A percentile compares a stretch with the other conserved stretches of the same genome.
Evolutionary conservation across 805 yeast genomes (phyloP).

Genomic region (Lipomyces starkeyi): DNA sequence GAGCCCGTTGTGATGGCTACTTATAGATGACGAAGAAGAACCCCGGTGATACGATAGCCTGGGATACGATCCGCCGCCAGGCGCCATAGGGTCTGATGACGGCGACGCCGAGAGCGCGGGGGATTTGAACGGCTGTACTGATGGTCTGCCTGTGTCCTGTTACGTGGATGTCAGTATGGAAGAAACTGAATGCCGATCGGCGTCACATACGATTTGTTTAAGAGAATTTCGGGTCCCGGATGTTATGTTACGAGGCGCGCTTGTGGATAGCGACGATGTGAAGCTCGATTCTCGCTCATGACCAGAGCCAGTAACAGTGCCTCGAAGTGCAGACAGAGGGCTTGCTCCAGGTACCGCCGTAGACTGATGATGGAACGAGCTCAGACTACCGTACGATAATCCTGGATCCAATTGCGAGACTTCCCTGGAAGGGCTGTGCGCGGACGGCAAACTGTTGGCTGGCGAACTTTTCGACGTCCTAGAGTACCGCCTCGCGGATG

Average conservation of each 20-base stretch:
- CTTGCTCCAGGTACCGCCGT: slow-evolving; percentile 8
- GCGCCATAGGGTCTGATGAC: slow-evolving; percentile 38
- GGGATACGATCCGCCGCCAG: slow-evolving; percentile 41
- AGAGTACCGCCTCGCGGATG: slow-evolving; percentile 16
- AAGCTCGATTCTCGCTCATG: neutral
- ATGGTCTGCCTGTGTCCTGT: slow-evolving; percentile 36
- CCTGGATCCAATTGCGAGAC: slow-evolving; percentile 10
- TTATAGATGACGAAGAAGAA: slow-evolving; percentile 20
- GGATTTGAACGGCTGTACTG: slow-evolving; percentile 65
- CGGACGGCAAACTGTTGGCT: slow-evolving; percentile 16
- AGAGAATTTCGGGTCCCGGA: neutral
- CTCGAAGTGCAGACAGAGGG: slow-evolving; percentile 14
- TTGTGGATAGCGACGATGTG: neutral
- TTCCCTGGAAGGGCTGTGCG: neutral
- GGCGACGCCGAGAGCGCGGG: slow-evolving; percentile 60
- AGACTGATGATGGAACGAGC: slow-evolving; percentile 4
- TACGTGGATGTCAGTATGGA: neutral
- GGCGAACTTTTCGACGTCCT: slow-evolving; percentile 18
- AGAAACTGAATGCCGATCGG: slow-evolving; percentile 41
- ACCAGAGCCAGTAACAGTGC: neutral
- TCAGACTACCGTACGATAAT: slow-evolving; percentile 20
- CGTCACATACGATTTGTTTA: slow-evolving; percentile 8
- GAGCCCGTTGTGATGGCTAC: neutral
- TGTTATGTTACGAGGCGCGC: neutral
- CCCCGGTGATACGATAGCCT: slow-evolving; percentile 52